A percentile compares a stretch with the other conserved stretches of the same genome.
These are phyloP conservation scores for Chytriomyces sp. DNA, from an alignment of 192 early-diverging fungal genomes.

Conservation along the genomic window DNA sequence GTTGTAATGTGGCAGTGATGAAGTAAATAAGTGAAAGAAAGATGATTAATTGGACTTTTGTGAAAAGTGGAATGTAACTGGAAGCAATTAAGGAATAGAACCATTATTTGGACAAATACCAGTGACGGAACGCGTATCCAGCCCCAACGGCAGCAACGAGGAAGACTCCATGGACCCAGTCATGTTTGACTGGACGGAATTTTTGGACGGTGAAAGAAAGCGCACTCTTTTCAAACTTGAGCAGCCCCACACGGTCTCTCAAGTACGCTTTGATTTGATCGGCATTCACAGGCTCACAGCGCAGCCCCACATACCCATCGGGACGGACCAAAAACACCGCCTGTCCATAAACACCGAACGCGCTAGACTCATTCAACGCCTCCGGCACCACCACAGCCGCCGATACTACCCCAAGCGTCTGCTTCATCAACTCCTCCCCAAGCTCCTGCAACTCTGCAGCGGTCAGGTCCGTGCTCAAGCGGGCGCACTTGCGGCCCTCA, in stretches of 20 bases:
- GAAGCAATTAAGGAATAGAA: no score
- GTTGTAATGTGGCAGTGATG: no score
- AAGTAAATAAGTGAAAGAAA: no score
- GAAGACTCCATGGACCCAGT: conserved; percentile 9
- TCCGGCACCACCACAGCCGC: not conserved
- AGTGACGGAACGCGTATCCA: no score
- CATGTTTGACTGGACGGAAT: not conserved
- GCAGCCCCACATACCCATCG: not conserved
- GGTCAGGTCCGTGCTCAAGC: not conserved
- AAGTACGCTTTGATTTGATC: not conserved
- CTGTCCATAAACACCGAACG: not conserved
- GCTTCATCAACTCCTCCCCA: not conserved
- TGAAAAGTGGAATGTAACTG: no score
- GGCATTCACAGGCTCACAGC: not conserved
- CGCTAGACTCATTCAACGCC: not conserved
- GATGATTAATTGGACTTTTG: no score
- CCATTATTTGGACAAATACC: no score
- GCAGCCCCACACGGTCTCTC: not conserved
- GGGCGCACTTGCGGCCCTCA: not conserved
- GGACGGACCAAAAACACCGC: not conserved
- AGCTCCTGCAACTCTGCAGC: not conserved
- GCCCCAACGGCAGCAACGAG: no score
- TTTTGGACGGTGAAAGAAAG: not conserved
- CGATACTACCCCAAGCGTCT: not conserved
- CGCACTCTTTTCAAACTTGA: not conserved